Conservation (phyloP, 805 yeast species). For the Saccharomycopsis sp. region DNA sequence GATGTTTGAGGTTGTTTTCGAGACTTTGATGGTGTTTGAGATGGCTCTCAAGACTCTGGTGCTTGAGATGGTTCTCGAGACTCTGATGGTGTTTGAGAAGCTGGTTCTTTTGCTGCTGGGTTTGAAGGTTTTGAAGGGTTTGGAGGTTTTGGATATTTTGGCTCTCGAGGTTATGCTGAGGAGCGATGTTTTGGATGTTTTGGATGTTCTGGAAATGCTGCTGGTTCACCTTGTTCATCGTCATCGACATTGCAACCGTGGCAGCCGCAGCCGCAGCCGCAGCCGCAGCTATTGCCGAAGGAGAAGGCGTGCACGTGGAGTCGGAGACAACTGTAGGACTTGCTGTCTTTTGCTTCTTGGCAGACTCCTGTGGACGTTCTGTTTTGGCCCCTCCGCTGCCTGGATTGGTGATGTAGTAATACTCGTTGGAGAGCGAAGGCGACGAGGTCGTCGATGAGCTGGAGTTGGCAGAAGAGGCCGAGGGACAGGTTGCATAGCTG, state of each 20-base stretch:
- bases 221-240: neutral
- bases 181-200: too few relatives aligned
- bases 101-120: too few relatives aligned
- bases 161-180: too few relatives aligned
- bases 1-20: neutral
- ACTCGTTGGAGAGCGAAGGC: neutral
- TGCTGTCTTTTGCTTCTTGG: constrained; percentile 1
- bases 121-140: too few relatives aligned
- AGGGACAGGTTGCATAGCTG: neutral
- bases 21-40: too few relatives aligned
- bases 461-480: constrained; percentile 1
- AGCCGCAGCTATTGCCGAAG: neutral
- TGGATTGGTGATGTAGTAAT: neutral
- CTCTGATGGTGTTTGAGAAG: too few relatives aligned
- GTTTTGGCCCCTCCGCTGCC: neutral
- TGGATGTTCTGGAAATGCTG: neutral
- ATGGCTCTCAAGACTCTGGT: too few relatives aligned
- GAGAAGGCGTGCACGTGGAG: neutral
- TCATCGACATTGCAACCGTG: neutral
- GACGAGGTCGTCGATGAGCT: neutral
- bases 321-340: neutral
- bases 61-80: neutral
- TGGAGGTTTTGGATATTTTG: too few relatives aligned
- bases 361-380: constrained; percentile 2
- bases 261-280: neutral